Evolutionary conservation across 805 yeast species (phyloP), one percentile per base, ranked within the genome.

Genomic region (Teunomyces kruisii): DNA sequence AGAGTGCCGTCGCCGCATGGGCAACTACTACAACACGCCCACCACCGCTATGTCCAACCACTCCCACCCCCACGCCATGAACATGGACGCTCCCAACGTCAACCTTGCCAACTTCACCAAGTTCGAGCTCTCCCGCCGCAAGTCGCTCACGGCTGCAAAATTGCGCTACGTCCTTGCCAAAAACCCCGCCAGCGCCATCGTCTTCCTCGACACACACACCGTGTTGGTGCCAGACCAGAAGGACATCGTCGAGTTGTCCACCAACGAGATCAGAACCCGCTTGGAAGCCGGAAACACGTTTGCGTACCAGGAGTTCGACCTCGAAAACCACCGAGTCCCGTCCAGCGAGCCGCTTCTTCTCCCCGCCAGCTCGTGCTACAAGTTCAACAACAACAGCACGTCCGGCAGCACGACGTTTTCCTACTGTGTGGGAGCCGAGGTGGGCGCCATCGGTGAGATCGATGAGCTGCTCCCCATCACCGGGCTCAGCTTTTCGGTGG

Each of bases 181-280:
- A 9, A 38, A 46, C 14, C 56, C 48, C 4, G 19, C 27, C 22
- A 39, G 42, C 17, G 41, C 53, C 8, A 42, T 56, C 10, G 5
- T 43, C 9, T 53, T 57, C 44, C 51, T 46, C 29, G 61, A 57
- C 42, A 46, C 58, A 2, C 43, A 45, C 14, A 54, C 60, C 1
- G 38, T 50, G 6, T 41, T 57, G 16, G 52, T 52, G 10, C 59
- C 61, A 4, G 46, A 35, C 26, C 43, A 45, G 9, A 13, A 14
- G 12, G 45, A 32, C 9, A 47, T 46, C 9, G 19, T 50, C 6
- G 35, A 26, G 2, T 30, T 7, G 10, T 14, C 13, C 6, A 33
- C 38, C 10, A 38, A 33, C n/a, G 19, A 35, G 19, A 12, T 33
- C 13, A 29, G 31, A 13, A 10, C 17, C n/a, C 6, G 10, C 3